Conservation (phyloP, 2,329 filamentous ascomycete species). For the Hymenoscyphus linearis region DNA sequence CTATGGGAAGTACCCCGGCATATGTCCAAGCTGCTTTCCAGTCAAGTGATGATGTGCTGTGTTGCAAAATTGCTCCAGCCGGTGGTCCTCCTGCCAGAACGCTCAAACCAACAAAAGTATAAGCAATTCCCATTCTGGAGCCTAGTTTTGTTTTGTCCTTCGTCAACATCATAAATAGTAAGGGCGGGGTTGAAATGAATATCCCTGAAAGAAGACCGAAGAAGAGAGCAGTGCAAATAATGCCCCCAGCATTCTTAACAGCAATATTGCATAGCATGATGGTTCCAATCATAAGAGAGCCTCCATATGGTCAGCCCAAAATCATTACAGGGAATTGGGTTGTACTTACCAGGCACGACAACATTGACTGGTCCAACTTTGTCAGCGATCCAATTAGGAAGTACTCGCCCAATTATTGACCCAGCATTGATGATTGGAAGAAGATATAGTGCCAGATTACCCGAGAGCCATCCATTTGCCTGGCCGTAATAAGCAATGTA, state of each 20-base stretch:
- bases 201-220: slow-evolving; percentile 46
- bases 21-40: too few species aligned
- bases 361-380: slow-evolving; percentile 48
- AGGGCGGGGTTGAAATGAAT: slow-evolving; percentile 39
- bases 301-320: slow-evolving; percentile 60
- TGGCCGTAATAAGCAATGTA: slow-evolving; percentile 37
- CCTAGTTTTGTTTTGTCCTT: slow-evolving; percentile 38
- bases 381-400: slow-evolving; percentile 48
- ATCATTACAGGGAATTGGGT: slow-evolving; percentile 46
- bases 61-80: background rate
- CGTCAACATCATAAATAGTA: slow-evolving; percentile 36
- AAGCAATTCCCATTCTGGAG: slow-evolving; percentile 36
- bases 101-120: background rate
- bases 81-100: background rate
- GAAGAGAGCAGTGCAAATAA: too few species aligned
- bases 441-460: slow-evolving; percentile 43
- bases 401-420: slow-evolving; percentile 46
- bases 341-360: slow-evolving; percentile 36
- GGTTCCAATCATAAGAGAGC: too few species aligned
- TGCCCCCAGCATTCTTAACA: too few species aligned
- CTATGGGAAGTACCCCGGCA: too few species aligned
- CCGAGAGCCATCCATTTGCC: slow-evolving; percentile 28
- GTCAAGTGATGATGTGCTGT: too few species aligned
- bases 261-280: too few species aligned
- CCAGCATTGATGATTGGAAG: slow-evolving; percentile 47